Evolutionary conservation across 176 grass and related monocot genomes (phyloP), one percentile per base, ranked within the genome.

Genomic region (Eleusine coracana): DNA sequence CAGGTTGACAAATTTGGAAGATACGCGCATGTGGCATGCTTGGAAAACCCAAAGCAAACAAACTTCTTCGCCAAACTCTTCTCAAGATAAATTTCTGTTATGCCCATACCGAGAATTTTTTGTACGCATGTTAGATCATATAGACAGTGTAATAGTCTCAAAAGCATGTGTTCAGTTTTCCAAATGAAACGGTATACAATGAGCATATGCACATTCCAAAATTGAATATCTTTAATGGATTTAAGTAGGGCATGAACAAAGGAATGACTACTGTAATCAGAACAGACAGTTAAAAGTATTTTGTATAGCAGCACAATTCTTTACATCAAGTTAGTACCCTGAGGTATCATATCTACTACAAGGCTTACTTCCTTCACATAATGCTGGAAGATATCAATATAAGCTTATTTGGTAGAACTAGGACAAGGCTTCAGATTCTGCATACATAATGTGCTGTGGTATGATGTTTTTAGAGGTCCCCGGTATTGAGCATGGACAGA

Each of bases 1-100:
- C 91, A 98, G 63, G 91, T 96, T 60, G 96, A 99, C 76, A 96
- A 96, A 23, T 74, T 99, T 18, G 96, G 96, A 64, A 92, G 87
- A 92, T 96, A 99, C 46, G 87, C 85, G 6, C 96, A 99, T 65
- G 87, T 94, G 18, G 83, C 87, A 73, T 96, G 93, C 76, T 60
- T 91, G 64, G 89, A 96, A 77, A 93, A 96, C 77, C 60, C 93
- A 13, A 93, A 93, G 85, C 51, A 91, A 0, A 54, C 87, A 38
- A 99, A 93, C 56, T 96, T 99, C 81, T 96, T 99, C 42, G 39
- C 87, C 39, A 96, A 82, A 73, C 71, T 99, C 48, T 99, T 99
- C 58, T 55, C 82, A 21, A 87, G 86, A 94, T 97, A 72, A 87
- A 73, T n/a, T 82, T 83, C 20, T n/a, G 41, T 45, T 84, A n/a